A percentile compares a stretch with the other conserved stretches of the same genome.
Evolutionary conservation across 148 eudicot genomes (phyloP).

Genomic region (Spergularia bocconei): DNA sequence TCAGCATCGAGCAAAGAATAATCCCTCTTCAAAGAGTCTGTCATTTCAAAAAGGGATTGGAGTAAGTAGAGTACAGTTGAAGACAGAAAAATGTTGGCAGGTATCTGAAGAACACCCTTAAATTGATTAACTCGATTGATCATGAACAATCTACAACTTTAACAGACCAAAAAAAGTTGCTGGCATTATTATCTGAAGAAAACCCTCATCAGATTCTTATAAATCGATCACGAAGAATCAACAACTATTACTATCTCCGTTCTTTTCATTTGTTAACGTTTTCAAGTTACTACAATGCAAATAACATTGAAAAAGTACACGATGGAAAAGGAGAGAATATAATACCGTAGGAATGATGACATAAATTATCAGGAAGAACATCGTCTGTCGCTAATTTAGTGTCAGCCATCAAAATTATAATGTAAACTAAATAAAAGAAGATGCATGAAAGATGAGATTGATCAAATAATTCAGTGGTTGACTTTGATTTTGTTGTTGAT

Average conservation of each 20-base stretch:
- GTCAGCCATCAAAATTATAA: conserved; percentile 9
- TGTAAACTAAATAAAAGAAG: not conserved
- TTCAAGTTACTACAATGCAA: not conserved
- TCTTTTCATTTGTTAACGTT: no score
- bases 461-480: no score
- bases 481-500: not conserved
- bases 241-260: no score
- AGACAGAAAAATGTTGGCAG: not conserved
- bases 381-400: not conserved
- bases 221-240: no score
- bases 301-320: not conserved
- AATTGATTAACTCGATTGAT: no score
- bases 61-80: not conserved
- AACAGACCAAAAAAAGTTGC: no score
- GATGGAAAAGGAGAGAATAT: not conserved
- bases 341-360: conserved; percentile 19
- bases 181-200: no score
- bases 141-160: no score
- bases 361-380: not conserved
- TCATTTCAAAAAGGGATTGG: not conserved
- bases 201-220: no score
- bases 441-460: not conserved
- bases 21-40: not conserved
- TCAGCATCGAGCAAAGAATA: no score
- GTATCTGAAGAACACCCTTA: no score